Evolutionary conservation across 2,329 filamentous ascomycete genomes (phyloP).

Genomic region (Epicoccum nigrum): DNA sequence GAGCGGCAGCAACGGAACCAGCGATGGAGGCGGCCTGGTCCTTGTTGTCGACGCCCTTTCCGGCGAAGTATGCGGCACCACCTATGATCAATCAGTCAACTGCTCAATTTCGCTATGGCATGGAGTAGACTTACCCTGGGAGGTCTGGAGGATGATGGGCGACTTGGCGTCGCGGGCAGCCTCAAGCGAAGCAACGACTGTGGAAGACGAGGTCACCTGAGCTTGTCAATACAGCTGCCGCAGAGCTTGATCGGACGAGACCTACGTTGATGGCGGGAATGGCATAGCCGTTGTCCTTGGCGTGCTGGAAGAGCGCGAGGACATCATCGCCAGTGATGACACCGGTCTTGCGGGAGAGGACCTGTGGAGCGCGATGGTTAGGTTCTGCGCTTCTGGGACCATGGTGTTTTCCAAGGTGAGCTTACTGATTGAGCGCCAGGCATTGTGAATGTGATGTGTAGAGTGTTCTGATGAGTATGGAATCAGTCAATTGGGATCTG

Average conservation of each 20-base stretch:
- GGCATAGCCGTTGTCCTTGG: conserved; percentile 70
- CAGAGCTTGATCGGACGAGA: background rate
- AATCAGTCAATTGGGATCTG: conserved; percentile 17
- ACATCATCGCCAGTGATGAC: conserved; percentile 71
- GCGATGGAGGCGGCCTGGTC: conserved; percentile 87
- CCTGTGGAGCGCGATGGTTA: conserved; percentile 10
- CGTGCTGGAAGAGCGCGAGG: conserved; percentile 79
- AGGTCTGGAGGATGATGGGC: conserved; percentile 62
- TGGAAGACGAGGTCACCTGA: conserved; percentile 89
- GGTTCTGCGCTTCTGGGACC: conserved; percentile 9
- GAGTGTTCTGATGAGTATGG: conserved; percentile 9
- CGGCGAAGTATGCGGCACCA: conserved; percentile 72
- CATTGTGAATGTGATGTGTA: conserved; percentile 25
- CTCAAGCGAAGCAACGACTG: conserved; percentile 77
- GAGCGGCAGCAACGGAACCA: conserved; percentile 80
- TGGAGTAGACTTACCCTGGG: conserved; percentile 7
- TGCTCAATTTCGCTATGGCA: background rate
- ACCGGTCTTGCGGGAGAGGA: conserved; percentile 19
- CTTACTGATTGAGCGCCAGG: conserved; percentile 50
- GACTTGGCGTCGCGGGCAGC: conserved; percentile 90
- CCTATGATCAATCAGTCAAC: conserved; percentile 2
- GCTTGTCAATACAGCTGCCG: conserved; percentile 8
- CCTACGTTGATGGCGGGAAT: conserved; percentile 47
- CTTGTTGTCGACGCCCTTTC: conserved; percentile 51
- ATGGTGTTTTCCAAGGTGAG: conserved; percentile 9